Base-by-base conservation (phyloP, 257 asterid genomes). In the Coffea canephora region DNA sequence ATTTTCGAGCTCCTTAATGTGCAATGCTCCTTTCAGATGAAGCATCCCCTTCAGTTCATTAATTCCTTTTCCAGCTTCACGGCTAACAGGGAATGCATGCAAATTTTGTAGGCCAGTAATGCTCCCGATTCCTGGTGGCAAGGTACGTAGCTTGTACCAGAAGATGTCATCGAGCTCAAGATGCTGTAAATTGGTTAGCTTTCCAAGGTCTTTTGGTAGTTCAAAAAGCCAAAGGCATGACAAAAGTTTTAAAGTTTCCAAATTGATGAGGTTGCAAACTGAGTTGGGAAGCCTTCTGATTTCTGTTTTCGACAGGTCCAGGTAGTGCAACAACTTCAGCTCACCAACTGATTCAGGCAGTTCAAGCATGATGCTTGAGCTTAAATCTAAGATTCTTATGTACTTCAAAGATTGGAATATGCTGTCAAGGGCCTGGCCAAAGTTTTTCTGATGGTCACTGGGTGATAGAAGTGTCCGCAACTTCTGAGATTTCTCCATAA, bases 391-490 rank as follows among this genome's bases (percentile, higher is more conserved):
- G 74, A 74, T 79, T 66, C 79, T 79, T 14, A 82, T 14, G 15
- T 5, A 80, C n/a, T 69, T 62, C 75, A 82, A 76, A 31, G 81
- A 12, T 1, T 7, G 52, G 65, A 77, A 82, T 4, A 80, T 34
- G 1, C 49, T 3, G 18, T 6, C 21, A 73, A 79, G 61, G 18
- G 81, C 10, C 45, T 23, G 19, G 49, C 82, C 71, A 39, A 75
- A 59, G 71, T 19, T n/a, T 45, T 21, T 9, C 21, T 10, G 8
- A 36, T 25, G 34, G 55, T 52, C 57, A 13, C n/a, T n/a, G 4
- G 54, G 78, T n/a, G 23, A 76, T 76, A 85, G 15, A 34, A 85
- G 75, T 5, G 86, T 85, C 6, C 88, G 57, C 73, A 85, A 72
- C 69, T 83, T 80, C 62, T 73, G 73, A 66, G 78, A 73, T 62